Conservation (phyloP, 83 land plant genomes). For the Thuja plicata region DNA sequence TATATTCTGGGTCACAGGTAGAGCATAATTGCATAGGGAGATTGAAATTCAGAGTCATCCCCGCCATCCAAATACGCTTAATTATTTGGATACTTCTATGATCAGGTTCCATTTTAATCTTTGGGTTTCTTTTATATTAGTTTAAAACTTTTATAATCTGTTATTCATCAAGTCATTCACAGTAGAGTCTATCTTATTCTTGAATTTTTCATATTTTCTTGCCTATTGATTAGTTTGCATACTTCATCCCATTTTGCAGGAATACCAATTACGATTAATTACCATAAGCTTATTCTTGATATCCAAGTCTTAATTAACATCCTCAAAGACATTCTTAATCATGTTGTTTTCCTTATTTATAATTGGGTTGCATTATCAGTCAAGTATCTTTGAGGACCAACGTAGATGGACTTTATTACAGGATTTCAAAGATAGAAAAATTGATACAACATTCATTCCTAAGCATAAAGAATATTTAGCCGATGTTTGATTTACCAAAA, state of each 20-base stretch:
- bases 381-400: not conserved
- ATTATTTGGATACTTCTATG: no score
- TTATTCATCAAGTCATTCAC: no score
- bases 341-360: not conserved
- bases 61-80: no score
- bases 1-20: no score
- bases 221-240: not conserved
- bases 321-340: not conserved
- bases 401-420: slow-evolving; percentile 25
- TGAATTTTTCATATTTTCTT: not conserved
- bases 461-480: slow-evolving; percentile 87
- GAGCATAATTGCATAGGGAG: no score
- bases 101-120: no score
- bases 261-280: slow-evolving; percentile 89
- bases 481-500: slow-evolving; percentile 58
- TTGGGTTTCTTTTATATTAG: no score
- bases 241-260: slow-evolving; percentile 41
- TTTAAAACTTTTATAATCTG: no score
- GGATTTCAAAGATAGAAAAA: slow-evolving; percentile 94
- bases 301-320: slow-evolving; percentile 54
- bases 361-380: not conserved
- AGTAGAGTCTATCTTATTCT: no score
- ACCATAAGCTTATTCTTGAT: slow-evolving; percentile 94
- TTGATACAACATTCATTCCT: slow-evolving; percentile 97
- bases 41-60: no score